Conservation (phyloP, 106 monocot genomes). For the Dioscorea zingiberensis region DNA sequence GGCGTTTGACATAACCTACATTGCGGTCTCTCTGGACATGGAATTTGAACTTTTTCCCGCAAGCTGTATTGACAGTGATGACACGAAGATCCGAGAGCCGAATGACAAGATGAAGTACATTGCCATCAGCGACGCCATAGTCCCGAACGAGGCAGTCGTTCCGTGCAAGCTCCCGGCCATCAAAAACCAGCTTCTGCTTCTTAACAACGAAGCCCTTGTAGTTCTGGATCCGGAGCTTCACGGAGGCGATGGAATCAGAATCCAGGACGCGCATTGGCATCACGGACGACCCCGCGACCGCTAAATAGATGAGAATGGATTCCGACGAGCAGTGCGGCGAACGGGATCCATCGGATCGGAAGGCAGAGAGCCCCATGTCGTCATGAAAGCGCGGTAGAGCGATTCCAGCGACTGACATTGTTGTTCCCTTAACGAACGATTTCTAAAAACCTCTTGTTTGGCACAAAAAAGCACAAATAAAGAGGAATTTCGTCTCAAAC, state of each 20-base stretch:
- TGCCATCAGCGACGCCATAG: slow-evolving; percentile 47
- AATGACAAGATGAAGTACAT: slow-evolving; percentile 46
- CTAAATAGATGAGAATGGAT: slow-evolving; percentile 41
- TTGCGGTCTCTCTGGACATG: slow-evolving; percentile 26
- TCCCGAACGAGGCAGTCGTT: slow-evolving; percentile 42
- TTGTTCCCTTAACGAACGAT: background rate
- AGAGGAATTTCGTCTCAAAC: too few species aligned
- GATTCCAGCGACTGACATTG: slow-evolving; percentile 34
- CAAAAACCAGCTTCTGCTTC: slow-evolving; percentile 46
- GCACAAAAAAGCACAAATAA: too few species aligned
- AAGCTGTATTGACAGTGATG: slow-evolving; percentile 34
- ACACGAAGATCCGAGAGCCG: slow-evolving; percentile 35
- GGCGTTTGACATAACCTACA: slow-evolving; percentile 36
- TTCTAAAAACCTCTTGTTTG: too few species aligned
- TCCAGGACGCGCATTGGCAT: slow-evolving; percentile 59
- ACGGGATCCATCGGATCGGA: slow-evolving; percentile 9
- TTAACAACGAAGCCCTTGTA: slow-evolving; percentile 45
- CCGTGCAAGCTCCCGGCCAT: slow-evolving; percentile 46
- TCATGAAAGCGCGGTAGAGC: slow-evolving; percentile 13
- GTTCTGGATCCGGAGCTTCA: slow-evolving; percentile 57
- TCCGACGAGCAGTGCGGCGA: slow-evolving; percentile 23
- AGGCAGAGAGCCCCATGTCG: slow-evolving; percentile 17
- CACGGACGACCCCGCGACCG: slow-evolving; percentile 27
- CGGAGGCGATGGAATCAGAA: slow-evolving; percentile 52
- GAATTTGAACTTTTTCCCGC: slow-evolving; percentile 40